Evolutionary conservation across 2,329 filamentous ascomycete genomes (phyloP).

Genomic region (Neoarthrinium moseri): DNA sequence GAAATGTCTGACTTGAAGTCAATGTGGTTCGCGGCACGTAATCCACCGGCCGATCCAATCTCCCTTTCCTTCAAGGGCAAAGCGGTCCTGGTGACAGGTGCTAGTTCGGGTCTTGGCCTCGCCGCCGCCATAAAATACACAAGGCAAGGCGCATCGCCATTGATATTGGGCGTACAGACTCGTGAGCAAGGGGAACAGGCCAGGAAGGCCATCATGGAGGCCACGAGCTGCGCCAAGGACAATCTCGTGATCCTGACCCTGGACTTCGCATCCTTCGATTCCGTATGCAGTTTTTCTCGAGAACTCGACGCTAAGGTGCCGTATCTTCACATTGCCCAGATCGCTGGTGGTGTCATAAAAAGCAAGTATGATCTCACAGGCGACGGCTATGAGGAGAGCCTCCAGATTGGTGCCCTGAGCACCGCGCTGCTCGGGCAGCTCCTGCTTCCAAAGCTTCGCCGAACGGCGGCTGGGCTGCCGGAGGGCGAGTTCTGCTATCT

Average conservation of each 20-base stretch:
- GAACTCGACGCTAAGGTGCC: conserved; percentile 32
- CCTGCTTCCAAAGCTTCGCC: conserved; percentile 44
- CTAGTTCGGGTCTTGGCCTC: conserved; percentile 48
- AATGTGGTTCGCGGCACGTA: conserved; percentile 2
- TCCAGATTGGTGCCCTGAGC: conserved; percentile 59
- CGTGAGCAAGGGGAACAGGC: conserved; percentile 37
- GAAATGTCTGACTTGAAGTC: not conserved
- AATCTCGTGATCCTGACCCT: conserved; percentile 44
- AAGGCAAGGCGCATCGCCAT: conserved; percentile 34
- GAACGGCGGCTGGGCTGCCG: conserved; percentile 30
- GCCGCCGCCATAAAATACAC: conserved; percentile 47
- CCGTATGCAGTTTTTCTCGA: conserved; percentile 39
- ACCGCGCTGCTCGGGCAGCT: conserved; percentile 52
- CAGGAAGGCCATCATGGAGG: conserved; percentile 34
- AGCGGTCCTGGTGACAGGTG: conserved; percentile 46
- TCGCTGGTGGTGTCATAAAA: conserved; percentile 31
- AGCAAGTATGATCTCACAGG: conserved; percentile 30
- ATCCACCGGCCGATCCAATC: conserved; percentile 28
- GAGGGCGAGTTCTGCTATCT: no score
- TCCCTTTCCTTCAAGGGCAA: conserved; percentile 33
- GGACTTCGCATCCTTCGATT: conserved; percentile 43
- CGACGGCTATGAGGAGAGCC: conserved; percentile 46
- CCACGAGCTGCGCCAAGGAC: conserved; percentile 26
- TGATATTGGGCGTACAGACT: conserved; percentile 46
- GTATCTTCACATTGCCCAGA: conserved; percentile 37